These are phyloP conservation scores for Naumovozyma baii DNA, from an alignment of 805 yeast genomes.

Conservation along the genomic window DNA sequence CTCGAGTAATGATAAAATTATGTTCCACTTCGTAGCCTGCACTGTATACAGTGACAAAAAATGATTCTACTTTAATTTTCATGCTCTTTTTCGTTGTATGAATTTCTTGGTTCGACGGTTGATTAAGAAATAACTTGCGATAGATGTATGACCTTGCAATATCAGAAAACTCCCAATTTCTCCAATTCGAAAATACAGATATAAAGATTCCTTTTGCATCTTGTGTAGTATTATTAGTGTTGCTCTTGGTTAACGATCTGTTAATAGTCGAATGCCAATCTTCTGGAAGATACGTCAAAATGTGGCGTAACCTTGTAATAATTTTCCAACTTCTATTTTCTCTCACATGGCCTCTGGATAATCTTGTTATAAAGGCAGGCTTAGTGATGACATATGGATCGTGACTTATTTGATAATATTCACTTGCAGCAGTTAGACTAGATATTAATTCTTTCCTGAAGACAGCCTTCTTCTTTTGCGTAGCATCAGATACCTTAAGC, in stretches of 20 bases:
- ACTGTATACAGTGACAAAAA: slow-evolving; percentile 20
- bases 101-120: slow-evolving; percentile 4
- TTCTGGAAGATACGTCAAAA: slow-evolving; percentile 47
- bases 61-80: slow-evolving; percentile 14
- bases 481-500: slow-evolving; percentile 3
- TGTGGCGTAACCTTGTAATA: slow-evolving; percentile 67
- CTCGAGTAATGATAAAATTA: slow-evolving; percentile 16
- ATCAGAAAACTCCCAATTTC: slow-evolving; percentile 81
- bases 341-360: slow-evolving; percentile 65
- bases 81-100: slow-evolving; percentile 8
- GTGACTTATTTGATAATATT: slow-evolving; percentile 47
- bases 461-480: slow-evolving; percentile 6
- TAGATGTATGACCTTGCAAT: slow-evolving; percentile 50
- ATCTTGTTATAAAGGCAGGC: slow-evolving; percentile 72
- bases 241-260: slow-evolving; percentile 17
- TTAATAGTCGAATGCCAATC: slow-evolving; percentile 34
- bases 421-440: slow-evolving; percentile 40
- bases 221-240: slow-evolving; percentile 37
- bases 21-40: slow-evolving; percentile 19
- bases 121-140: slow-evolving; percentile 37
- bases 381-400: slow-evolving; percentile 88
- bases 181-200: slow-evolving; percentile 63
- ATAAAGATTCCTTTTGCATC: slow-evolving; percentile 48
- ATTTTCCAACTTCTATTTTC: slow-evolving; percentile 83
- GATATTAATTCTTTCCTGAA: slow-evolving; percentile 33